Conservation (phyloP, 129 eudicot genomes). For the Tanacetum coccineum region DNA sequence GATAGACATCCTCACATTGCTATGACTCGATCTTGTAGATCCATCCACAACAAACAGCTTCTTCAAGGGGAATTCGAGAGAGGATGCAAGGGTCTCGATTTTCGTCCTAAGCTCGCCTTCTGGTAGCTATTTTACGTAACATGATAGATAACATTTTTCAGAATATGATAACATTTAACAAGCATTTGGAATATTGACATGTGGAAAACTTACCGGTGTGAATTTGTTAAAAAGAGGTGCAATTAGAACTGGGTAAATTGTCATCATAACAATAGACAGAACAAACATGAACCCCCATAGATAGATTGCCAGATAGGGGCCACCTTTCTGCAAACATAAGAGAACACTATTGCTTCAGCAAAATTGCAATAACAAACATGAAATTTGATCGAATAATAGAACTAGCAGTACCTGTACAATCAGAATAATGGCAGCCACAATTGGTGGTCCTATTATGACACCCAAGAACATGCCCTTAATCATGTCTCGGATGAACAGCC, state of each 20-base stretch:
- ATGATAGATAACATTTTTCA: conserved; percentile 16
- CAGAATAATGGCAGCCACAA: conserved; percentile 85
- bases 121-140: conserved; percentile 57
- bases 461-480: conserved; percentile 70
- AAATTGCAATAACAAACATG: background rate
- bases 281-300: conserved; percentile 96
- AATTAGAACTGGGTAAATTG: conserved; percentile 76
- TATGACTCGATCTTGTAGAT: conserved; percentile 96
- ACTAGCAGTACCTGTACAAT: conserved; percentile 74
- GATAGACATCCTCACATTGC: conserved; percentile 69
- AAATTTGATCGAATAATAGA: background rate
- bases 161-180: background rate
- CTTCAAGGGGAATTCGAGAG: conserved; percentile 82
- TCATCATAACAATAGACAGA: conserved; percentile 93
- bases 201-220: conserved; percentile 64
- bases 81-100: conserved; percentile 89
- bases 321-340: conserved; percentile 82
- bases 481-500: conserved; percentile 89
- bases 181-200: background rate
- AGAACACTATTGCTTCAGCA: background rate
- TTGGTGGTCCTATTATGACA: conserved; percentile 75
- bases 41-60: conserved; percentile 98
- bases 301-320: conserved; percentile 94
- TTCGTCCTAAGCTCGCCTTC: conserved; percentile 82
- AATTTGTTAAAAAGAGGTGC: conserved; percentile 98